Evolutionary conservation across 192 early-diverging fungal genomes (phyloP), one percentile per base, ranked within the genome.

Genomic region (Coemansia sp.): DNA sequence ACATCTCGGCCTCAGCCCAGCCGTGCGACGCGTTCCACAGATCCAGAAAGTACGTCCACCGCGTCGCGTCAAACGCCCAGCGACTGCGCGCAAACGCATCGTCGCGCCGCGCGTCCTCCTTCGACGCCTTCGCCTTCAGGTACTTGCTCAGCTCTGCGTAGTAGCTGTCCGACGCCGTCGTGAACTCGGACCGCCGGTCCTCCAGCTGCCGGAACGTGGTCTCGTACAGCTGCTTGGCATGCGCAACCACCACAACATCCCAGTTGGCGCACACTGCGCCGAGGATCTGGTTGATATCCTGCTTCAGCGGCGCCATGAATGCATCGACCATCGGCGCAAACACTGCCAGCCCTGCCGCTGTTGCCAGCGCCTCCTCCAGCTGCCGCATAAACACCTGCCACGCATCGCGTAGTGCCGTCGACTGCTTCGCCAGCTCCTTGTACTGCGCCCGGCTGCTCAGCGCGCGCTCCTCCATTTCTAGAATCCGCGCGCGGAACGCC

Each of bases 11-110:
- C 64, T 77, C 72, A 3, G 67, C 63, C 80, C 80, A 83, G 0
- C 80, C 80, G 19, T 60, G 57, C 39, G 72, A 69, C 11, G 75
- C 75, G 2, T 63, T 70, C 80, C 80, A 83, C 50, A 83, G 56
- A 11, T 77, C 75, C 11, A 77, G 48, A 52, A 83, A 83, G 44
- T 83, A 83, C 62, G 63, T 41, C 72, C 80, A 83, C n/a, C 80
- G 71, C 47, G 69, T 69, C 0, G 64, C 60, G 19, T 83, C 80
- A 21, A 77, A 83, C 15, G 53, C 63, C 56, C 56, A 50, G 4
- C 69, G 68, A 4, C 43, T 21, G 12, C 64, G 63, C 21, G 60
- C 65, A 69, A 83, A 77, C 38, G 58, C 61, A 48, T 68, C 69
- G 58, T 83, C 80, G 32, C 80, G 64, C 7, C 59, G 41, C 12